phyloP scores from a whole-genome alignment of 345 rosid genomes.

The Alliaria petiolata region DNA sequence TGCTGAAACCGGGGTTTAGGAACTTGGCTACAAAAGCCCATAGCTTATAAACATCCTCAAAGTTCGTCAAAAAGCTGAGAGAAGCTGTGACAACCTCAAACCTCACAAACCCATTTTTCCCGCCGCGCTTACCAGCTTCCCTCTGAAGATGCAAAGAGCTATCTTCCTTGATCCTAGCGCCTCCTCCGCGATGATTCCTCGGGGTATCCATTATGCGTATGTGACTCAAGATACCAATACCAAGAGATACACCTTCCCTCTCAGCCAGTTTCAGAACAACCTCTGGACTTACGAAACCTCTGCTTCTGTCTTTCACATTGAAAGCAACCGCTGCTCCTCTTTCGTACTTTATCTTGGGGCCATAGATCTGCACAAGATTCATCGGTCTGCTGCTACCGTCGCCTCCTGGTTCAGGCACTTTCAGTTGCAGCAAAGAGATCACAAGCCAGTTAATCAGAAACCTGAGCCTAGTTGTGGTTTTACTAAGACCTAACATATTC shows the following conservation, averaged over 20 bases:
- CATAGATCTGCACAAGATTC: constrained; percentile 80
- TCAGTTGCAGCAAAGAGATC: constrained; percentile 76
- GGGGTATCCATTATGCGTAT: constrained; percentile 61
- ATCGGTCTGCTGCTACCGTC: constrained; percentile 32
- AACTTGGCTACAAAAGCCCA: constrained; percentile 93
- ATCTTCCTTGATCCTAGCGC: constrained; percentile 44
- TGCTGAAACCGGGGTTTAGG: constrained; percentile 58
- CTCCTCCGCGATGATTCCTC: constrained; percentile 43
- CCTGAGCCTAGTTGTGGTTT: constrained; percentile 71
- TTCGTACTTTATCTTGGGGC: constrained; percentile 88
- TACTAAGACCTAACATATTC: constrained; percentile 85
- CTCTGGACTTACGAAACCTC: constrained; percentile 71
- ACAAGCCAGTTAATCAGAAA: constrained; percentile 93
- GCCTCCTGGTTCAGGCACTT: constrained; percentile 53
- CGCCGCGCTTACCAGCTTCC: constrained; percentile 58
- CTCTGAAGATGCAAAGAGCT: constrained; percentile 55
- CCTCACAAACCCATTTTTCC: constrained; percentile 60
- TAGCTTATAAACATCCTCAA: constrained; percentile 89
- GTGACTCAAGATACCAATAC: constrained; percentile 81
- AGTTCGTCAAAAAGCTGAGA: constrained; percentile 83
- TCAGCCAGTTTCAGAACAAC: constrained; percentile 82
- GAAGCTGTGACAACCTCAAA: constrained; percentile 96
- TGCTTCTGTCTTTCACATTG: constrained; percentile 63
- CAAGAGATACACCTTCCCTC: constrained; percentile 74
- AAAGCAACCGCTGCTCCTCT: constrained; percentile 94